Percentiles rank a stretch among this genome's conserved stretches.
Conservation (phyloP, 352 stramenopile species). For the Elongisporangium senticosum region DNA sequence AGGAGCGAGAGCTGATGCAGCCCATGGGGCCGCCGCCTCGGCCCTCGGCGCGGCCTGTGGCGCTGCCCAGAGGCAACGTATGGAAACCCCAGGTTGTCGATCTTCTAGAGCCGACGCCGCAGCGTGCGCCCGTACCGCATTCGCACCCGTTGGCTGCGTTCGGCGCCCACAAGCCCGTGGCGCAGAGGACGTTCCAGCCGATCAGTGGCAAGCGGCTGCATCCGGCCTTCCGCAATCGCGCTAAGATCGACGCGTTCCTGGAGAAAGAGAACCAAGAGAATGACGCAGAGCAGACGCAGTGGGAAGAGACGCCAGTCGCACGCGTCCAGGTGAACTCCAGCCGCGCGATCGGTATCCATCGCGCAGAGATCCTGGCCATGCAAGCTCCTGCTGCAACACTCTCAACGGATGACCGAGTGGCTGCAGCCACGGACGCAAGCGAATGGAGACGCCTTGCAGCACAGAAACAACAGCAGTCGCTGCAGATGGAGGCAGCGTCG, state of each 20-base stretch:
- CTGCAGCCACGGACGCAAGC: conserved; percentile 54
- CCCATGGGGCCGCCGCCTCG: conserved; percentile 45
- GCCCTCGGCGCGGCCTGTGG: conserved; percentile 20
- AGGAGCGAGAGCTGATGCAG: conserved; percentile 43
- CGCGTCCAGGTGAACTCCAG: conserved; percentile 34
- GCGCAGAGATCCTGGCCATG: not conserved
- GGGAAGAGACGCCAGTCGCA: conserved; percentile 4
- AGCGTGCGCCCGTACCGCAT: conserved; percentile 41
- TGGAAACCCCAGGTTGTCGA: not conserved
- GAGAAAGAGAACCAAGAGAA: conserved; percentile 11
- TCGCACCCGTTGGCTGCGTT: conserved; percentile 41
- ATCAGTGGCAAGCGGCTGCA: conserved; percentile 31
- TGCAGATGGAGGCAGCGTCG: conserved; percentile 10
- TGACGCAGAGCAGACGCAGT: conserved; percentile 1
- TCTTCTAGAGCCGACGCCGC: conserved; percentile 11
- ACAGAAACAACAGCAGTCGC: not conserved
- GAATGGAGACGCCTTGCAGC: conserved; percentile 2
- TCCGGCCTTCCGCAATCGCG: conserved; percentile 47
- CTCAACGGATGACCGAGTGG: conserved; percentile 23
- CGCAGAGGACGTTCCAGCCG: not conserved
- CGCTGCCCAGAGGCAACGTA: conserved; percentile 3
- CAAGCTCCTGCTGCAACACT: conserved; percentile 9
- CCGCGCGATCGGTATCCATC: conserved; percentile 30
- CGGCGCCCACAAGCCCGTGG: conserved; percentile 4
- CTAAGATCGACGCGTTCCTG: conserved; percentile 29